Base-by-base conservation (phyloP, 805 yeast genomes). In the Suhomyces pyralidae region DNA sequence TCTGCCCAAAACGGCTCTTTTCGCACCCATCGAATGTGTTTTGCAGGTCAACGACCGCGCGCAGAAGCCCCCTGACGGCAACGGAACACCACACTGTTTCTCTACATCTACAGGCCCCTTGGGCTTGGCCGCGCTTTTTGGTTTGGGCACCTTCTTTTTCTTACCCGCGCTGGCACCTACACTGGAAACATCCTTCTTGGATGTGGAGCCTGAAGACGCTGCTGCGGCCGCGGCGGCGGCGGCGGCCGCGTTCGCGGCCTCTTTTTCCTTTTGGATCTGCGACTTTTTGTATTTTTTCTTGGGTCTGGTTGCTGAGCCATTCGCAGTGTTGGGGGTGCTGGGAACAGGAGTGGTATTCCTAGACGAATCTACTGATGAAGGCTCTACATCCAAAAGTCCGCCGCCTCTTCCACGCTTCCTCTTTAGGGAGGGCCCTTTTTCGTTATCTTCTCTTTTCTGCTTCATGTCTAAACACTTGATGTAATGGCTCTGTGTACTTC, bases 1-100 rank as follows among this genome's bases (percentile, higher is more conserved):
- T 61, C 99, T 80, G 9, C 99, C 99, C 15, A 83, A 84, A 19
- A 94, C 99, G 0, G 97, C 92, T 61, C 99, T 81, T 63, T 94
- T 94, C 25, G 97, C 97, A 32, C 97, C 97, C 97, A 94, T 92
- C 1, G 98, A 90, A 70, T 94, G 99, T 0, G 97, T 91, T 66
- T 94, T 94, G 78, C 99, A 94, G 0, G 99, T 94, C 55, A 94
- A 76, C 0, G 97, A 91, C 48, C 99, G 80, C 4, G 97, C 97
- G 77, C 99, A 94, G 60, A 84, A 86, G 0, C 96, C 96, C n/a
- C 97, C 98, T 58, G 86, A 88, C 0, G 97, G 91, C 55, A 94
- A 73, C 6, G 90, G 88, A 10, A 94, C 98, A 68, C 99, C 99
- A 77, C 99, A 94, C 70, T 94, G 98, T 58, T 82, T 83, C 64